A percentile compares a stretch with the other conserved stretches of the same genome.
phyloP scores from a whole-genome alignment of 2,329 filamentous ascomycete species.

The Bipolaris cookei region DNA sequence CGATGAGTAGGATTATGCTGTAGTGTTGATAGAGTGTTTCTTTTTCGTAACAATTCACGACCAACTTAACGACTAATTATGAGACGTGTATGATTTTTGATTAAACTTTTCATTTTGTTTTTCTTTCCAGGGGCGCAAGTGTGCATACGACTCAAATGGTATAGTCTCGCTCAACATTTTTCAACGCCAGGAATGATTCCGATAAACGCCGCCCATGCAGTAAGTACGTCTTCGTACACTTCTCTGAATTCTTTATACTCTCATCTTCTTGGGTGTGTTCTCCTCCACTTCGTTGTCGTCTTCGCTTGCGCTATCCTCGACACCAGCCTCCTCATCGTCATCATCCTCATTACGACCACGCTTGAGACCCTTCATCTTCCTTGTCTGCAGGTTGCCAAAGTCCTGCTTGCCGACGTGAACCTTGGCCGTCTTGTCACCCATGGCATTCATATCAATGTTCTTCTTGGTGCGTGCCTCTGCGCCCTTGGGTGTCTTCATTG shows the following conservation, averaged over 20 bases:
- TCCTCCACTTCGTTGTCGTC: slow-evolving; percentile 19
- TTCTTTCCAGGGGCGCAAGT: neutral
- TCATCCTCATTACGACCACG: slow-evolving; percentile 61
- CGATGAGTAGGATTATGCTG: slow-evolving; percentile 45
- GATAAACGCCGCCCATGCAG: slow-evolving; percentile 43
- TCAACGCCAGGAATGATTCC: slow-evolving; percentile 26
- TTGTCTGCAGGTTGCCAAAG: slow-evolving; percentile 82
- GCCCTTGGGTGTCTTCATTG: slow-evolving; percentile 82
- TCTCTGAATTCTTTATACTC: slow-evolving; percentile 18
- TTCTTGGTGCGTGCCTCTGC: slow-evolving; percentile 84
- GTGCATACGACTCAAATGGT: slow-evolving; percentile 13
- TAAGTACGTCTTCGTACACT: neutral
- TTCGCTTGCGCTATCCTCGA: slow-evolving; percentile 32
- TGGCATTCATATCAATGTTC: slow-evolving; percentile 88
- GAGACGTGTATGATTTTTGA: neutral
- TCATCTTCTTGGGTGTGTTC: slow-evolving; percentile 38
- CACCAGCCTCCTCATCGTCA: slow-evolving; percentile 43
- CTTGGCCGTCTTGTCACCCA: slow-evolving; percentile 95
- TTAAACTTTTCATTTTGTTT: neutral
- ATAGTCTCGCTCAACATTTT: slow-evolving; percentile 29
- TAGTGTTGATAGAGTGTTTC: neutral
- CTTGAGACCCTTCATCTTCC: slow-evolving; percentile 99
- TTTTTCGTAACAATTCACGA: neutral
- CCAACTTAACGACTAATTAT: slow-evolving; percentile 7
- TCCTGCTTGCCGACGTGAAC: slow-evolving; percentile 93